A percentile compares a stretch with the other conserved stretches of the same genome.
phyloP scores from a whole-genome alignment of 352 stramenopile genomes.

The Globisporangium acanthophoron region DNA sequence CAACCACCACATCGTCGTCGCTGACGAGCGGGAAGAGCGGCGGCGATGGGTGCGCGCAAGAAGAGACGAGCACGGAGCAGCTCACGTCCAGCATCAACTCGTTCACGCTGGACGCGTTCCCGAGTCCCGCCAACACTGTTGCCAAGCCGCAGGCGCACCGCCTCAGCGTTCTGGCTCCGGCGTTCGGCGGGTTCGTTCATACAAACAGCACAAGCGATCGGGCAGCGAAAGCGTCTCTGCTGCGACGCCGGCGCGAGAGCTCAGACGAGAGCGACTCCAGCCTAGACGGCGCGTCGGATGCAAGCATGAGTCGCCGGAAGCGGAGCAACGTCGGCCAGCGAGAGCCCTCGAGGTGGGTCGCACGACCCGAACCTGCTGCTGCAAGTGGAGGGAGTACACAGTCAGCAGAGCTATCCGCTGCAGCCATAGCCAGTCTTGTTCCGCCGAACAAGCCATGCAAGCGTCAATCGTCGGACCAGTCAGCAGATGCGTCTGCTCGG shows the following conservation, averaged over 20 bases:
- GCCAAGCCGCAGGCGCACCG: conserved; percentile 1
- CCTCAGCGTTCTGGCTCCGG: neutral
- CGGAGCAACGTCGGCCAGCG: conserved; percentile 48
- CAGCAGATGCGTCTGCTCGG: conserved; percentile 25
- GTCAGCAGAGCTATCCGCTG: neutral
- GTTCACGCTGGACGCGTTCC: conserved; percentile 23
- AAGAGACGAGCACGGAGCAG: conserved; percentile 38
- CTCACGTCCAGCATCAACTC: conserved; percentile 51
- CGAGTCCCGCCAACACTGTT: neutral
- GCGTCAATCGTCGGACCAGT: conserved; percentile 36
- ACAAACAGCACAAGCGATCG: neutral
- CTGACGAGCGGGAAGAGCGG: conserved; percentile 1
- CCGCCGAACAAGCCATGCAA: conserved; percentile 45
- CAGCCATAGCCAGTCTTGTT: neutral
- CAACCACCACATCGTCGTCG: neutral
- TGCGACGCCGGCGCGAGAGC: conserved; percentile 44
- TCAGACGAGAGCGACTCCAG: conserved; percentile 61
- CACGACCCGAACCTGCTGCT: neutral
- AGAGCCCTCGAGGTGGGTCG: conserved; percentile 7
- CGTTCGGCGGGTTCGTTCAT: neutral
- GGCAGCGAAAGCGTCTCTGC: conserved; percentile 11
- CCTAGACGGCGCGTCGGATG: conserved; percentile 46
- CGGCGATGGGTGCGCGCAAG: conserved; percentile 22
- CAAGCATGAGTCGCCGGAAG: conserved; percentile 46
- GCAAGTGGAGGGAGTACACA: neutral